Base-by-base conservation (phyloP, 2,329 filamentous ascomycete species). In the Sclerotinia subarctica region DNA sequence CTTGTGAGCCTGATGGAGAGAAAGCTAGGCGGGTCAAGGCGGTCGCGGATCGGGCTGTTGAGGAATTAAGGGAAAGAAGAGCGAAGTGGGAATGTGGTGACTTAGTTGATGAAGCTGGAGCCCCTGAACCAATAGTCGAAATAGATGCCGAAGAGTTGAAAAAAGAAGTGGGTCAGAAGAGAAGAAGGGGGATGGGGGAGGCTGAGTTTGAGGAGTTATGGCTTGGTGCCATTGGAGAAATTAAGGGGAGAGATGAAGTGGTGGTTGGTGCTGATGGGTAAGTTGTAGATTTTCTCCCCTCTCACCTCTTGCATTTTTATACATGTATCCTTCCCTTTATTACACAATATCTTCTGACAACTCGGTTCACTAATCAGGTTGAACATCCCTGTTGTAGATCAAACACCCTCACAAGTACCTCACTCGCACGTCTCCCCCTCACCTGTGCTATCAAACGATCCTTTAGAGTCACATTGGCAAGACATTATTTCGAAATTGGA, bases 1-100 rank as follows among this genome's bases (percentile, higher is more conserved):
- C 92, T 5, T 99, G 95, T 78, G 94, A 97, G 79, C 91, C 95
- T 0, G 96, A 99, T 78, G 93, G 93, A 70, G 93, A 96, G 75
- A 97, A 97, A 78, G 92, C 90, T 10, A 88, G 92, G 51, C 90
- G 91, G 24, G 90, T 98, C 60, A 92, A 94, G 75, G 87, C 90
- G 26, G 93, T 99, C 21, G 93, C 94, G 10, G 90, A 98, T 77
- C 91, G 90, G 78, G 93, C 92, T 1, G 86, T 98, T 5, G 93
- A 97, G 74, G 90, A 94, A 74, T 85, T 99, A 60, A 87, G 95
- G 66, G 88, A 96, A 73, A 88, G 92, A 52, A 88, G 92, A 69
- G 95, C 95, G 67, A 90, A 93, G 75, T 97, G 89, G 75, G 95
- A 99, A 81, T 99, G 95, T 75, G 92, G 94, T 24, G 90, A 92